phyloP scores from a whole-genome alignment of 441 rosid genomes.

The Manihot esculenta region DNA sequence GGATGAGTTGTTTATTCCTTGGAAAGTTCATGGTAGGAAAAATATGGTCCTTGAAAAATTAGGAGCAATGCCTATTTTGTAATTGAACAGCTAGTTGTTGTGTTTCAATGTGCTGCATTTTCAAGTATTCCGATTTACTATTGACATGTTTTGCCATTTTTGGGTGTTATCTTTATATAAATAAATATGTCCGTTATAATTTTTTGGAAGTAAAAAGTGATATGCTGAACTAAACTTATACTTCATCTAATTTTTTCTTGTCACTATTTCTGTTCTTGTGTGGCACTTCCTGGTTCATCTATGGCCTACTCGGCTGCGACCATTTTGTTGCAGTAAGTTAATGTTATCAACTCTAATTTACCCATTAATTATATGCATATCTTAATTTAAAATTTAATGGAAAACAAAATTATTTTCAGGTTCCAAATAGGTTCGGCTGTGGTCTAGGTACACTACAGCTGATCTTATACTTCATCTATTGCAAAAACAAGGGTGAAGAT shows the following conservation, averaged over 20 bases:
- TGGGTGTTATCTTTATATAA: not conserved
- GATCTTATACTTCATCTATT: conserved; percentile 69
- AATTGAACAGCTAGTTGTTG: no score
- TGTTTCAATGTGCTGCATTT: no score
- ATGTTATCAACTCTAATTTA: no score
- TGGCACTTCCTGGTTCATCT: conserved; percentile 93
- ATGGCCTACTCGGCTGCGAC: conserved; percentile 78
- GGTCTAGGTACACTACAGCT: conserved; percentile 67
- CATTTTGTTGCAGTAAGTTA: conserved; percentile 78
- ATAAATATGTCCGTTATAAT: not conserved
- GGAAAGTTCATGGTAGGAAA: not conserved
- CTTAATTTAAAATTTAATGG: no score
- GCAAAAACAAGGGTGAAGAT: conserved; percentile 43
- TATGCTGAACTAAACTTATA: not conserved
- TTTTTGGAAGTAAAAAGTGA: not conserved
- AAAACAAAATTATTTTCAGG: conserved; percentile 31
- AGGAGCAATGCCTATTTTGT: no score
- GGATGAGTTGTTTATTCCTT: not conserved
- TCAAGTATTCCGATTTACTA: not conserved
- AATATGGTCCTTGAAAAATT: no score
- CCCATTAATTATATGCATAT: no score
- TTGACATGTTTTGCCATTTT: not conserved
- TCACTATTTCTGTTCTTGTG: conserved; percentile 86
- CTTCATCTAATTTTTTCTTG: no score
- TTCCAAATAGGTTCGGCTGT: conserved; percentile 84